Evolutionary conservation across 306 rosid species (phyloP), one percentile per base, ranked within the genome.

Genomic region (Glycine soja): DNA sequence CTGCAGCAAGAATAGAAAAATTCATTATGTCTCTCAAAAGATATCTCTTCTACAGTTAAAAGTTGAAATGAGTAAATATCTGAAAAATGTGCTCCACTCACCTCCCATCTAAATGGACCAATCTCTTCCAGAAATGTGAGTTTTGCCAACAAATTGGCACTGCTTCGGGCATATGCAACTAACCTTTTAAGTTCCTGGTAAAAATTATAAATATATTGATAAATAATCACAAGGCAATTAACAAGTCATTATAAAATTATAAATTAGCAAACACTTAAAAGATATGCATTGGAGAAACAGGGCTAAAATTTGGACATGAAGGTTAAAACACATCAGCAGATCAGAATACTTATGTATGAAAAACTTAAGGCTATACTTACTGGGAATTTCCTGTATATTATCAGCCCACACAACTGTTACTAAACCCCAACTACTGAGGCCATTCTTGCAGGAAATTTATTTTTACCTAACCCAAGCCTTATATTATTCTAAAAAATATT

Each of bases 81-180:
- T 30, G 3, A 68, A 56, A 84, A 66, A 77, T 52, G 72, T 70
- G 73, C 8, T 30, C 14, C 14, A 79, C 84, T 78, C 42, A 89
- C 99, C 98, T 95, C 96, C 98, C 99, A 95, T 84, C 82, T 87
- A 79, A 81, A 86, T 36, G 90, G 85, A 81, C 90, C 93, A 74
- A 50, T 83, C 84, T 89, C 91, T 69, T 89, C 90, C 84, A 91
- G 86, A 75, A 64, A 58, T 59, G 91, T 50, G 79, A 95, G 91
- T 83, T 87, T 90, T 54, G 77, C 70, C 90, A 95, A 74, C 86
- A 91, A 87, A 66, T 81, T 89, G 83, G 95, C 98, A 83, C 96
- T 93, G 86, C 99, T 95, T 84, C 86, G 87, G 74, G 99, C 97
- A 85, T 93, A 95, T 36, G 97, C 99, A 76, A 66, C 91, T 84